Percentiles rank a stretch among this genome's conserved stretches.
phyloP scores from a whole-genome alignment of 257 asterid genomes.

The Coffea canephora region DNA sequence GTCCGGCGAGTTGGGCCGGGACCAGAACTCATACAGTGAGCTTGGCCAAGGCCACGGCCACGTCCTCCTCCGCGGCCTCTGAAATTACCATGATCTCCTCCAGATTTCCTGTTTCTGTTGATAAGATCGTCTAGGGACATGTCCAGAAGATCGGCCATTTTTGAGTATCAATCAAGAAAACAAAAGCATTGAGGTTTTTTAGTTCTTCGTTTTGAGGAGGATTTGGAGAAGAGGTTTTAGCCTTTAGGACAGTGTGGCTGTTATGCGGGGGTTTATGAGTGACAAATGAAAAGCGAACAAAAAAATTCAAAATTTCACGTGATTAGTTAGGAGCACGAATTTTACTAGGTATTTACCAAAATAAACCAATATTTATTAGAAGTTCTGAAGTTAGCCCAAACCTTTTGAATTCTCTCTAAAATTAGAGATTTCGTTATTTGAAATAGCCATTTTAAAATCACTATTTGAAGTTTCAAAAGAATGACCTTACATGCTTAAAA shows the following conservation, averaged over 20 bases:
- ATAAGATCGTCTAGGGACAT: slow-evolving; percentile 43
- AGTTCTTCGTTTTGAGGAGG: no score
- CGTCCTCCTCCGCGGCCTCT: slow-evolving; percentile 7
- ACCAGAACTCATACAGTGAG: not conserved
- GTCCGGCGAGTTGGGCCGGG: slow-evolving; percentile 2
- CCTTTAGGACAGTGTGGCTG: not conserved
- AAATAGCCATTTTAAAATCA: no score
- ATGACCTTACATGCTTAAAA: no score
- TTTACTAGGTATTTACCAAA: not conserved
- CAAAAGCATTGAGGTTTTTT: not conserved
- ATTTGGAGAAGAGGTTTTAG: not conserved
- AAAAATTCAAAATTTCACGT: not conserved
- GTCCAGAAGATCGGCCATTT: slow-evolving; percentile 32
- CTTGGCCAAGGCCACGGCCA: slow-evolving; percentile 19
- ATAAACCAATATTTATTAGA: no score
- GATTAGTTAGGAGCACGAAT: not conserved
- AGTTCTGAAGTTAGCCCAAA: no score
- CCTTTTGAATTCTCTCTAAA: no score
- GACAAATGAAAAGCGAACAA: not conserved
- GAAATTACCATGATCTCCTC: not conserved
- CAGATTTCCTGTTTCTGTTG: slow-evolving; percentile 24
- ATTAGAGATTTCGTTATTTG: no score
- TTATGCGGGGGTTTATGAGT: not conserved
- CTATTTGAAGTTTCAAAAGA: no score
- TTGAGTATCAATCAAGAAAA: not conserved